A percentile compares a stretch with the other conserved stretches of the same genome.
phyloP scores from a whole-genome alignment of 345 rosid genomes.

The Orychophragmus violaceus region DNA sequence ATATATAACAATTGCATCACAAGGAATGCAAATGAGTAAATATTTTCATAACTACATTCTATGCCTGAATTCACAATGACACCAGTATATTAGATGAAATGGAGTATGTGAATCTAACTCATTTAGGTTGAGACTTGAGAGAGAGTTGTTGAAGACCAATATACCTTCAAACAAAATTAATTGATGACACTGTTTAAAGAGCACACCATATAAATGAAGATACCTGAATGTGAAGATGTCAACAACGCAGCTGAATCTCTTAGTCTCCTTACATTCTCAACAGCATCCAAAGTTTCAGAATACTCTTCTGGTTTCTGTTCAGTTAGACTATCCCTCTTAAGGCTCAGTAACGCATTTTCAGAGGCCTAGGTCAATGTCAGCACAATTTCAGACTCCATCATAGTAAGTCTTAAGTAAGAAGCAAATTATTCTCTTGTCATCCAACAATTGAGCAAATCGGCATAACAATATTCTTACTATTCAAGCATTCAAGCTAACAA shows the following conservation, averaged over 20 bases:
- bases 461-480: background rate
- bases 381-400: background rate
- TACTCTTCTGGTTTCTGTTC: conserved; percentile 21
- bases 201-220: background rate
- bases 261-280: conserved; percentile 40
- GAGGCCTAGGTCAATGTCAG: conserved; percentile 47
- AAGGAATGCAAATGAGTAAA: background rate
- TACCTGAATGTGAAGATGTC: conserved; percentile 61
- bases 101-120: background rate
- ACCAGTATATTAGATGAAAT: background rate
- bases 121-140: background rate
- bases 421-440: background rate
- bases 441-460: background rate
- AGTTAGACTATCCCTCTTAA: conserved; percentile 27
- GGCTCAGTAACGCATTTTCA: conserved; percentile 45
- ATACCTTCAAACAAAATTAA: background rate
- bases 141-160: background rate
- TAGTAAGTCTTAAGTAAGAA: background rate
- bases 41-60: background rate
- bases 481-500: background rate
- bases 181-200: background rate
- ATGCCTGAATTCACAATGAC: background rate
- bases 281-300: conserved; percentile 12
- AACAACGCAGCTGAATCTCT: conserved; percentile 40
- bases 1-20: background rate